phyloP scores from a whole-genome alignment of 2,329 filamentous ascomycete genomes.

The Dactylonectria estremocensis region DNA sequence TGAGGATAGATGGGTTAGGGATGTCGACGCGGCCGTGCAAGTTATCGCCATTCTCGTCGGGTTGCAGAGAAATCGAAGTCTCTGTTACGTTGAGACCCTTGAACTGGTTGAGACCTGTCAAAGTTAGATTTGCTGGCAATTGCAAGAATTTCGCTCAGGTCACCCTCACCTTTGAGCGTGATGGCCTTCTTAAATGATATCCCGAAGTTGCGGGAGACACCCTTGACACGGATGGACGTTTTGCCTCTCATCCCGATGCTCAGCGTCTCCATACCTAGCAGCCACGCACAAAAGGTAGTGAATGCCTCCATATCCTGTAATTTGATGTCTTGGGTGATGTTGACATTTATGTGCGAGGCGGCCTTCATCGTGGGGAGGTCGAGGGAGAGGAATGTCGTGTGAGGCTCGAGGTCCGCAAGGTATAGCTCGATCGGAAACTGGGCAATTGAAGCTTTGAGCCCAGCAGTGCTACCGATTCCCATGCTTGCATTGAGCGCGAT shows the following conservation, averaged over 20 bases:
- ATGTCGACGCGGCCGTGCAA: slow-evolving; percentile 5
- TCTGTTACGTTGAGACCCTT: not conserved
- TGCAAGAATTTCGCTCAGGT: not conserved
- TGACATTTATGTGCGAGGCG: not conserved
- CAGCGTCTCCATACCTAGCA: not conserved
- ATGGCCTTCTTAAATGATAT: slow-evolving; percentile 2
- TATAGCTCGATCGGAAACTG: slow-evolving; percentile 10
- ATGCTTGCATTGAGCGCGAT: slow-evolving; percentile 4
- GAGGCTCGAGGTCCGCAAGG: slow-evolving; percentile 7
- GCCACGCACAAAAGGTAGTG: slow-evolving; percentile 2
- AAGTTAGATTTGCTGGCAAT: not conserved
- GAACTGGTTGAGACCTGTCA: not conserved
- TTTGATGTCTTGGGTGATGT: slow-evolving; percentile 3
- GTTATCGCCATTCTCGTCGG: slow-evolving; percentile 10
- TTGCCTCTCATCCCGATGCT: not conserved
- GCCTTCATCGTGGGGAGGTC: not conserved
- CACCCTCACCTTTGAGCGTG: not conserved
- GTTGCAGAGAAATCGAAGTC: not conserved
- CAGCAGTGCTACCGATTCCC: not conserved
- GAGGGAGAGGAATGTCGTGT: not conserved
- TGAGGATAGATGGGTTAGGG: slow-evolving; percentile 10
- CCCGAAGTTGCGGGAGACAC: slow-evolving; percentile 6
- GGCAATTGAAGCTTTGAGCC: slow-evolving; percentile 2
- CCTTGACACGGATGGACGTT: slow-evolving; percentile 6
- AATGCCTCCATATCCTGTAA: not conserved